phyloP scores from a whole-genome alignment of 176 grass and related monocot genomes.

The Oryza glumipatula region DNA sequence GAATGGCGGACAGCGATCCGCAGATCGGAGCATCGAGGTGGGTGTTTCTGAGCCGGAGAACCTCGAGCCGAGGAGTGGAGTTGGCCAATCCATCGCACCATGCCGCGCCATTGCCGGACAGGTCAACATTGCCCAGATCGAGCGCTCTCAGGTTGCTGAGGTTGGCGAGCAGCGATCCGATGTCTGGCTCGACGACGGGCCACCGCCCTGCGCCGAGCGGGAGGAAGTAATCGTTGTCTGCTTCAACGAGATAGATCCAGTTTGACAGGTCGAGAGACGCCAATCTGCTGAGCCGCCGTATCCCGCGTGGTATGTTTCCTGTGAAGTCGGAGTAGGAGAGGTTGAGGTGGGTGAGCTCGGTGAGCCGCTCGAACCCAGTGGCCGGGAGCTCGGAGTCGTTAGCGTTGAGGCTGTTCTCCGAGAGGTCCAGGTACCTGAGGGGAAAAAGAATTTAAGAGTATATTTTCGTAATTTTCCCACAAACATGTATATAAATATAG shows the following conservation, averaged over 20 bases:
- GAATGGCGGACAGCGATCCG: constrained; percentile 28
- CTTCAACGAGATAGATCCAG: too few species aligned
- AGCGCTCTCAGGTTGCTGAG: constrained; percentile 51
- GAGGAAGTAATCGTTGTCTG: too few species aligned
- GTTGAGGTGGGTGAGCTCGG: constrained; percentile 57
- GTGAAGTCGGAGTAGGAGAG: constrained; percentile 46
- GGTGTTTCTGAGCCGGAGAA: constrained; percentile 29
- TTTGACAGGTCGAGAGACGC: constrained; percentile 48
- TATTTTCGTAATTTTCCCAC: too few species aligned
- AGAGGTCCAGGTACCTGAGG: constrained; percentile 12
- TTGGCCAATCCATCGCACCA: constrained; percentile 51
- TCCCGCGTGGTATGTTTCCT: constrained; percentile 39
- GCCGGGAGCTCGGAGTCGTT: constrained; percentile 6
- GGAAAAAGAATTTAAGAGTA: too few species aligned
- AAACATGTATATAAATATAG: too few species aligned
- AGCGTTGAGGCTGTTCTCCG: constrained; percentile 32
- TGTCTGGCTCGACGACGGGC: constrained; percentile 26
- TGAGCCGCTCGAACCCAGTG: constrained; percentile 36
- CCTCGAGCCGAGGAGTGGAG: constrained; percentile 38
- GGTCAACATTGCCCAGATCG: constrained; percentile 36
- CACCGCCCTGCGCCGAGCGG: too few species aligned
- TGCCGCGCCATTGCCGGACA: constrained; percentile 30
- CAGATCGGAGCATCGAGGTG: constrained; percentile 32
- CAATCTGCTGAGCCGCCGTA: constrained; percentile 40
- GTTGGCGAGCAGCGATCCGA: constrained; percentile 47